Conservation (phyloP, 164 flowering plant species). For the Aristolochia fimbriata region DNA sequence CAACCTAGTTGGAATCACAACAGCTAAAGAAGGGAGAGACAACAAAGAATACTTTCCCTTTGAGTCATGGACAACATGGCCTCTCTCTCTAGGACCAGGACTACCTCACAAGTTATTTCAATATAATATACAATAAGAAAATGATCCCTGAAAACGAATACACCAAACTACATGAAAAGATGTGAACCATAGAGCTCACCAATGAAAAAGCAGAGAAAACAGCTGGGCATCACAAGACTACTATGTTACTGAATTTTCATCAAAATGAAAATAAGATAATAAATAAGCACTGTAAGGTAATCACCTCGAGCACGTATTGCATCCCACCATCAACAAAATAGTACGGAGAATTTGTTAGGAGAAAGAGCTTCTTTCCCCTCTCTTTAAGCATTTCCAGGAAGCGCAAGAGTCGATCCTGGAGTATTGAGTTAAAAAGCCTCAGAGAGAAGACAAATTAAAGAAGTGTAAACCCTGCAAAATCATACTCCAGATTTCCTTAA, state of each 20-base stretch:
- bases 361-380: conserved; percentile 85
- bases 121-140: too few relatives aligned
- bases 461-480: not conserved
- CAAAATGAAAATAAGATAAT: not conserved
- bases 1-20: too few relatives aligned
- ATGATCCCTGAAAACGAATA: too few relatives aligned
- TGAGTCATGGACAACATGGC: too few relatives aligned
- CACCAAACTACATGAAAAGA: too few relatives aligned
- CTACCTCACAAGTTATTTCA: too few relatives aligned
- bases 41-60: too few relatives aligned
- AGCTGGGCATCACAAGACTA: not conserved
- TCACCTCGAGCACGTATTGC: conserved; percentile 88
- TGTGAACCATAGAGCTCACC: too few relatives aligned
- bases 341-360: conserved; percentile 88
- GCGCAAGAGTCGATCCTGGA: conserved; percentile 60
- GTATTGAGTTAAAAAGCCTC: conserved; percentile 4
- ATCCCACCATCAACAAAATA: conserved; percentile 98
- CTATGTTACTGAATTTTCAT: too few relatives aligned
- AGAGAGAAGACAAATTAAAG: not conserved
- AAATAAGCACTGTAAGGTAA: conserved; percentile 1
- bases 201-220: too few relatives aligned
- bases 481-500: not conserved
- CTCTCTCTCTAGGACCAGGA: too few relatives aligned
- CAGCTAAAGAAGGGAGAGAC: too few relatives aligned
- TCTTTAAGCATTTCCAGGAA: conserved; percentile 75